These are phyloP conservation scores for Candida stauntonica DNA, from an alignment of 805 yeast genomes.

Conservation along the genomic window DNA sequence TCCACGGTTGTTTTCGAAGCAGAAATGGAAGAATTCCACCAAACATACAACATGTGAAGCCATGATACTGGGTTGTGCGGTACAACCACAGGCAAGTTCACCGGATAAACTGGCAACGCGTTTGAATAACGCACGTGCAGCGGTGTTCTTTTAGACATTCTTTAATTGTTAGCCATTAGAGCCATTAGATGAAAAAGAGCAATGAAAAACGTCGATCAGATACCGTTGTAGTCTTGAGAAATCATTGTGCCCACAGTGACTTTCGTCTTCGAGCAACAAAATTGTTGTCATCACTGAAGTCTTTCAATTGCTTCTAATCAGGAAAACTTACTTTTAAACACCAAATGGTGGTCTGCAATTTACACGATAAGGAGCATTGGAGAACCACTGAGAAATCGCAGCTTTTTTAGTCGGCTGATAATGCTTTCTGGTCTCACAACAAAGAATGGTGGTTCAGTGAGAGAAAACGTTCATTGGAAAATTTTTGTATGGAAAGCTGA, in stretches of 20 bases:
- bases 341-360: too few relatives aligned
- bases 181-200: background rate
- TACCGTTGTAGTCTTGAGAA: slow-evolving; percentile 97
- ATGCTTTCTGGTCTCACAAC: background rate
- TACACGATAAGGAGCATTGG: background rate
- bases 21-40: slow-evolving; percentile 21
- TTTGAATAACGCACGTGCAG: slow-evolving; percentile 34
- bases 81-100: slow-evolving; percentile 46
- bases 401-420: too few relatives aligned
- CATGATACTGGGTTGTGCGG: slow-evolving; percentile 71
- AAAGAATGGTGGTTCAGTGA: background rate
- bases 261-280: slow-evolving; percentile 41
- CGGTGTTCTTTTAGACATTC: slow-evolving; percentile 33
- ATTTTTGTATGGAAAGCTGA: background rate
- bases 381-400: background rate
- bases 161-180: slow-evolving; percentile 6
- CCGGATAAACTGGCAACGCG: slow-evolving; percentile 56
- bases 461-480: background rate
- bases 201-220: slow-evolving; percentile 46
- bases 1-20: slow-evolving; percentile 22
- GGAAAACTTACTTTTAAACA: background rate
- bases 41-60: slow-evolving; percentile 39
- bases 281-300: slow-evolving; percentile 28
- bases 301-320: too few relatives aligned
- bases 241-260: slow-evolving; percentile 66